A percentile compares a stretch with the other conserved stretches of the same genome.
phyloP scores from a whole-genome alignment of 2,329 filamentous ascomycete genomes.

The Pseudocercospora cruenta region DNA sequence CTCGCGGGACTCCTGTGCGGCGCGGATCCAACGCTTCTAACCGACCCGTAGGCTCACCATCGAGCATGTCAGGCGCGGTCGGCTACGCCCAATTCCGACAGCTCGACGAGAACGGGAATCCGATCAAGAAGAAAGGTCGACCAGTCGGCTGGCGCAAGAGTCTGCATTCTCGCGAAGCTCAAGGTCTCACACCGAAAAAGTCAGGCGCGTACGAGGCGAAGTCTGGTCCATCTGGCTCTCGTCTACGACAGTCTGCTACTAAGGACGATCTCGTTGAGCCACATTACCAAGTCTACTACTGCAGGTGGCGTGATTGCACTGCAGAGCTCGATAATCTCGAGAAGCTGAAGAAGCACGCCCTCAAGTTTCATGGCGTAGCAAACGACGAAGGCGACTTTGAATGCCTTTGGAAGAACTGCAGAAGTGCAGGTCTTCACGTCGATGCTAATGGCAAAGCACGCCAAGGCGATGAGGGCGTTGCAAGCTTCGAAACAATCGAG shows the following conservation, averaged over 20 bases:
- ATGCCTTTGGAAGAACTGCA: slow-evolving; percentile 53
- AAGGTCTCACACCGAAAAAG: slow-evolving; percentile 33
- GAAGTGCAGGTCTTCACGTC: slow-evolving; percentile 26
- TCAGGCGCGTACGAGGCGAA: slow-evolving; percentile 11
- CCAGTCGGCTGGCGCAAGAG: slow-evolving; percentile 56
- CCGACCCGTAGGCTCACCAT: background rate
- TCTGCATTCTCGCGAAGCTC: slow-evolving; percentile 46
- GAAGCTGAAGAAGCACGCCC: slow-evolving; percentile 61
- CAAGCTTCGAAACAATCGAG: slow-evolving; percentile 43
- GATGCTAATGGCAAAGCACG: slow-evolving; percentile 30
- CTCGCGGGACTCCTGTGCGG: slow-evolving; percentile 8
- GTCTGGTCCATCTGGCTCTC: slow-evolving; percentile 18
- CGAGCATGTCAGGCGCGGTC: slow-evolving; percentile 20
- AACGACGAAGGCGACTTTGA: slow-evolving; percentile 42
- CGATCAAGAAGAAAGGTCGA: slow-evolving; percentile 50
- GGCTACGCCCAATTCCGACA: slow-evolving; percentile 51
- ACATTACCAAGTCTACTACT: slow-evolving; percentile 56
- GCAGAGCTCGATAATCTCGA: slow-evolving; percentile 65
- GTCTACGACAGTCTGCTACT: slow-evolving; percentile 23
- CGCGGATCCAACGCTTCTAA: slow-evolving; percentile 9
- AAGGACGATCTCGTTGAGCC: slow-evolving; percentile 28
- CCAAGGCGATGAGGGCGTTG: slow-evolving; percentile 28
- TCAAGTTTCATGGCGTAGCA: slow-evolving; percentile 56
- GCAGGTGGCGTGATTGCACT: slow-evolving; percentile 60
- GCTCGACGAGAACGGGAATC: slow-evolving; percentile 38